Base-by-base conservation (phyloP, 1,284 basidiomycete genomes). In the Fistulina hepatica region DNA sequence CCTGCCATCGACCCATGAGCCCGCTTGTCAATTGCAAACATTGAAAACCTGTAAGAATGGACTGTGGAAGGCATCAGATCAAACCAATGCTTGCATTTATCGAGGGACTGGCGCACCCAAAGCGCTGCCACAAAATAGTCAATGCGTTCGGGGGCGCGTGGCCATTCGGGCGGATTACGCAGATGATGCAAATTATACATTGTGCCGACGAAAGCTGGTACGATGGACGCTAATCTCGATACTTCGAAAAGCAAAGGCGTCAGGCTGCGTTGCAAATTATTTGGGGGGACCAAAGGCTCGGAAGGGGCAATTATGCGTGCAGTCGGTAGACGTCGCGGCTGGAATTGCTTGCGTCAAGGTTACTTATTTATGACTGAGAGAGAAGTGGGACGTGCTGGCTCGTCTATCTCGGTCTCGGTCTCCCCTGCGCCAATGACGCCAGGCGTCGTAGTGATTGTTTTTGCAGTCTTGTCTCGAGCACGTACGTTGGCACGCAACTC, bases 11-110 rank as follows among this genome's bases (percentile, higher is more conserved):
- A 13, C 73, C 73, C 25, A 89, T 64, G 1, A 91, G 72, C 15
- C 88, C 82, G 0, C 83, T 85, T 4, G 86, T 84, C 6, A 91
- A 64, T 26, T 68, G 64, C 33, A 88, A 71, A 39, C 83, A 88
- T 56, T 91, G 86, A 54, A 78, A 78, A 7, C 81, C 86, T 12
- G 88, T 91, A 7, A 88, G 63, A 17, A 85, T 61, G 3, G 80
- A 69, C 81, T 84, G 45, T 15, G 21, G 2, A 16, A 13, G 21
- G 27, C 33, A 30, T 24, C n/a, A 43, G 22, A 33, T 12, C 31
- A 24, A 19, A 26, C 21, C 20, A 41, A 33, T 21, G 34, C 13
- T 13, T 20, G 25, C n/a, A 42, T n/a, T n/a, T n/a, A n/a, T n/a
- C n/a, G n/a, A 16, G 13, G 13, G 10, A 15, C 4, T 8, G 7